Evolutionary conservation across 2,329 filamentous ascomycete species (phyloP), one percentile per base, ranked within the genome.

Genomic region (Colletotrichum phormii): DNA sequence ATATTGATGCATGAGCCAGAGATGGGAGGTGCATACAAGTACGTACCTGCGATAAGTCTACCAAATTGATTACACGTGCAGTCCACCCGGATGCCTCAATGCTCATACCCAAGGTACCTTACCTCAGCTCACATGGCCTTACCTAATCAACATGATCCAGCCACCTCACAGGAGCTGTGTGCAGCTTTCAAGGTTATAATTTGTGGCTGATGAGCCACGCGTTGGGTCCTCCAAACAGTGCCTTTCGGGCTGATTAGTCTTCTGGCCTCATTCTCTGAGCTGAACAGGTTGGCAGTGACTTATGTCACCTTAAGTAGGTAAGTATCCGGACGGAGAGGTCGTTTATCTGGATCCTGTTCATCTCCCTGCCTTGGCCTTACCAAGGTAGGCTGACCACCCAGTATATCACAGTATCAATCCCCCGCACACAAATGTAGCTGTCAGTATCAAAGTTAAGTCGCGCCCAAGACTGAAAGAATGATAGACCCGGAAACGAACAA

Each of bases 151-250:
- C 2, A 55, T 55, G 26, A 24, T 11, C 22, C 26, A 55, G 22
- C 53, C 26, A 55, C 24, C 3, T 26, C n/a, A 62, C 37, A 18
- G 33, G 18, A n/a, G 22, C 29, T 7, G 5, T 26, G 3, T 4
- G 69, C 68, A 58, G 69, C 64, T 62, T 58, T 42, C 37, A 15
- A 42, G 13, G 13, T 42, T 58, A 54, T 24, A 33, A 33, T 8
- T n/a, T 37, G 64, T 69, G 66, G 69, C 65, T 72, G 64, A 64
- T 24, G 54, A 31, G 59, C 64, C 63, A 37, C 63, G 58, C 58
- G 49, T 71, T 22, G 46, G 15, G 37, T 37, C 33, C 51, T 18
- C 55, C 60, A 46, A 35, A 63, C 37, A 61, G 35, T 49, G 15
- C 37, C 59, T 31, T 42, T 61, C 26, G 4, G 18, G 31, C 22